phyloP scores from a whole-genome alignment of 495 filamentous ascomycete genomes.

The Lasiosphaeria miniovina region DNA sequence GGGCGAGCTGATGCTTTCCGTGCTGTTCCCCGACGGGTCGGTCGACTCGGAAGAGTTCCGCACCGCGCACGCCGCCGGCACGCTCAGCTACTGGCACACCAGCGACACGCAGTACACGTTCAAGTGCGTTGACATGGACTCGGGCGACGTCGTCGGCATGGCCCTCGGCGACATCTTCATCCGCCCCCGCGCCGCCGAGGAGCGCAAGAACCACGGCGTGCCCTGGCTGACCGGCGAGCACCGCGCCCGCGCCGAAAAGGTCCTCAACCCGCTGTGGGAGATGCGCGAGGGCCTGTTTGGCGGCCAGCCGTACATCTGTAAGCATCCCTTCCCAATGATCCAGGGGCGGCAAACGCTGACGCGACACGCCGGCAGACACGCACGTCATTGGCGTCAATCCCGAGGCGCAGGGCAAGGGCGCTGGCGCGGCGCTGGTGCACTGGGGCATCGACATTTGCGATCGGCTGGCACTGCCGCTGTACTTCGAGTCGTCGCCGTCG shows the following conservation, averaged over 20 bases:
- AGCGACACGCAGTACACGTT: conserved; percentile 32
- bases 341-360: not conserved
- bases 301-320: conserved; percentile 27
- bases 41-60: conserved; percentile 28
- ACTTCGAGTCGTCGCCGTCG: conserved; percentile 33
- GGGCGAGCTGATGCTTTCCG: conserved; percentile 29
- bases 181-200: conserved; percentile 20
- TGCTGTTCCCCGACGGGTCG: conserved; percentile 30
- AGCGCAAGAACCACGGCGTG: conserved; percentile 30
- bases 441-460: conserved; percentile 45
- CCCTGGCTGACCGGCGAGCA: conserved; percentile 30
- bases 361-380: conserved; percentile 15
- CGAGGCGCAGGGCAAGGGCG: conserved; percentile 38
- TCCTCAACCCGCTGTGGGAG: conserved; percentile 29
- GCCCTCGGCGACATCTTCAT: conserved; percentile 28
- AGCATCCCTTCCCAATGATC: conserved; percentile 4
- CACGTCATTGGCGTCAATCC: conserved; percentile 33
- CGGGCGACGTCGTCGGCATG: conserved; percentile 33
- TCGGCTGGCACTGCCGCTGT: conserved; percentile 35
- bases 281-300: conserved; percentile 30
- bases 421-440: conserved; percentile 37
- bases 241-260: conserved; percentile 27
- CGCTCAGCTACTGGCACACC: conserved; percentile 31
- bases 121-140: conserved; percentile 36
- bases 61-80: conserved; percentile 28